Evolutionary conservation across 176 grass and related monocot genomes (phyloP), one percentile per base, ranked within the genome.

Genomic region (Ampelocalamus luodianensis): DNA sequence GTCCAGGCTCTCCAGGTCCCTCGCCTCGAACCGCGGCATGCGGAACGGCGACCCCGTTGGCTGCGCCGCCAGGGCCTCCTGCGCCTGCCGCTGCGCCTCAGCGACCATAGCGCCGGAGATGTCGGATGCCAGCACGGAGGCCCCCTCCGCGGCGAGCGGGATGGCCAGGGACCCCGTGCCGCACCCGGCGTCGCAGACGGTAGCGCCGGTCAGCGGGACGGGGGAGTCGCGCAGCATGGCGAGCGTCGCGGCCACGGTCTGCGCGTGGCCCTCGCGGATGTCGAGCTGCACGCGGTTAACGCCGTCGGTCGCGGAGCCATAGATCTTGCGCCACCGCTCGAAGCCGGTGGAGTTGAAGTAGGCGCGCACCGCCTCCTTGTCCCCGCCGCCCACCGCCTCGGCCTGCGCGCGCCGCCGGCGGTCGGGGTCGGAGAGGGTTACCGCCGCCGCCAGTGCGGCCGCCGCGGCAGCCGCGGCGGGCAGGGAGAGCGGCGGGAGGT

Each of bases 271-370:
- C 22, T 89, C 85, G 3, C 93, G 91, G 88, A 98, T 98, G 87
- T 98, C 96, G 18, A 98, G 96, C 90, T 95, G 96, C 39, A 98
- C 93, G 69, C 91, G 85, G 86, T 98, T 98, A 63, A 98, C 96
- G 85, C 85, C 87, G 67, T 92, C 89, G 18, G 93, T 94, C 16
- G 84, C 50, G 6, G 90, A 86, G 24, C 90, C 91, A 79, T 98
- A 98, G 74, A 98, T 98, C 80, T 92, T 90, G 79, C 92, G 87
- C 96, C 96, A 98, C 71, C 96, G 66, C 70, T 94, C 91, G 79
- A 95, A 95, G 27, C 96, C 96, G 32, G 91, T 98, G 8, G 93
- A 92, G 86, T 95, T 95, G 87, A 98, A 98, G 96, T 98, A 98
- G 60, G 85, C 93, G 76, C 87, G 90, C 18, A 95, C 96, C 2